Base-by-base conservation (phyloP, 768 basidiomycete species). In the Agrocybe pediades region DNA sequence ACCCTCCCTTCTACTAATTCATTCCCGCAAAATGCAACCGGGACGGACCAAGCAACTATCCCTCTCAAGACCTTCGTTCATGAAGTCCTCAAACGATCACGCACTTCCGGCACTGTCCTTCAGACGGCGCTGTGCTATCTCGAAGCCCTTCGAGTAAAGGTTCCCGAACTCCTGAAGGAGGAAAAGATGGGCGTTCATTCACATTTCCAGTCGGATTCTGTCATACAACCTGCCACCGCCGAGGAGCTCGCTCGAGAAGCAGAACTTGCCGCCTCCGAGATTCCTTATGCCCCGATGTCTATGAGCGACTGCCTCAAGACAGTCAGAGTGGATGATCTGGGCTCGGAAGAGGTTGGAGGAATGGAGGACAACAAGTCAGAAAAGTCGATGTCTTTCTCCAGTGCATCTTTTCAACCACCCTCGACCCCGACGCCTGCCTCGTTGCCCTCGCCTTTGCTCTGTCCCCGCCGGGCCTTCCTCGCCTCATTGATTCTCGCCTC, bases 71-170 rank as follows among this genome's bases (percentile, higher is more conserved):
- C 80, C 4, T 96, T 96, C 62, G 90, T 96, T 24, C 88, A 92
- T 65, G 92, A 96, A 70, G 89, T 95, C 7, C 79, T 96, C 13
- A 82, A 90, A 47, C 87, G 94, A 30, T 94, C 91, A 11, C 82
- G 90, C 43, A 95, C 92, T 0, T 89, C 90, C 4, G 89, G 87
- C 40, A 83, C 80, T 41, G 90, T 93, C 3, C 78, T 96, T 7
- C 92, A 95, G 66, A 90, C 92, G 0, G 93, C 94, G 0, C 72
- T 93, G 0, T 92, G 93, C 66, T 95, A 95, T 65, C 74, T 95
- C 11, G 91, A 93, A 68, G 91, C 88, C 3, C 79, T 92, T n/a
- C 86, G 90, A 5, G 65, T 74, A 23, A 86, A 82, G 65, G 71
- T 95, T 11, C 84, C 88, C 1, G 84, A 86, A 42, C 74, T 92